phyloP scores from a whole-genome alignment of 140 eudicot species.

The Oenanthe javanica region DNA sequence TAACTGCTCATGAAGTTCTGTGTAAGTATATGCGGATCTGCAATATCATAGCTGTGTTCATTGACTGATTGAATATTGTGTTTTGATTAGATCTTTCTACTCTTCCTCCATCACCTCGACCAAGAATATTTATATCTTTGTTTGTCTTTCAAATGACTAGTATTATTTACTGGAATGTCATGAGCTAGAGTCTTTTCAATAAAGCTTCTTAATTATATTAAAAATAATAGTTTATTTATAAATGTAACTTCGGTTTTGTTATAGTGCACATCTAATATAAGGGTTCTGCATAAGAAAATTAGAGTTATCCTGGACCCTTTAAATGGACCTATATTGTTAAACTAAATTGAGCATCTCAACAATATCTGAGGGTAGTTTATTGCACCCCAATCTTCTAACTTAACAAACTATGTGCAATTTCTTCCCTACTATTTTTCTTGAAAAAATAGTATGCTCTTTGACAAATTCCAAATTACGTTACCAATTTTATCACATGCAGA shows the following conservation, averaged over 20 bases:
- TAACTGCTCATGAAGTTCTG: slow-evolving; percentile 35
- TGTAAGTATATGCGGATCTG: slow-evolving; percentile 22
- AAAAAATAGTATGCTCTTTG: not conserved
- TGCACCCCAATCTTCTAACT: not conserved
- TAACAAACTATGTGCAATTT: not conserved
- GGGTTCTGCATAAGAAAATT: not conserved
- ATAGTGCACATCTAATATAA: not conserved
- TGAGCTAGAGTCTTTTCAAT: not conserved
- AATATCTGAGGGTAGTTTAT: not conserved
- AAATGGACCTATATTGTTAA: not conserved
- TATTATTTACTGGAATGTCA: not conserved
- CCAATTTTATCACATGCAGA: not conserved
- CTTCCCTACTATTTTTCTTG: not conserved
- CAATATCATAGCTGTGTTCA: not conserved
- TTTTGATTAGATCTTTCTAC: not conserved
- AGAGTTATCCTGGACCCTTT: not conserved
- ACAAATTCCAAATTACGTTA: not conserved
- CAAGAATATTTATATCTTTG: not conserved
- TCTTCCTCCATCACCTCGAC: not conserved
- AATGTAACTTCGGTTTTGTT: not conserved
- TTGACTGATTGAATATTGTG: not conserved
- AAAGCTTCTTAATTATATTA: not conserved
- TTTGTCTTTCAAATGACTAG: not conserved
- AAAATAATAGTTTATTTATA: no score
- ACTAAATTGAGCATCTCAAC: not conserved